Conservation (phyloP, 2,329 filamentous ascomycete species). For the Aspergillus sp. region DNA sequence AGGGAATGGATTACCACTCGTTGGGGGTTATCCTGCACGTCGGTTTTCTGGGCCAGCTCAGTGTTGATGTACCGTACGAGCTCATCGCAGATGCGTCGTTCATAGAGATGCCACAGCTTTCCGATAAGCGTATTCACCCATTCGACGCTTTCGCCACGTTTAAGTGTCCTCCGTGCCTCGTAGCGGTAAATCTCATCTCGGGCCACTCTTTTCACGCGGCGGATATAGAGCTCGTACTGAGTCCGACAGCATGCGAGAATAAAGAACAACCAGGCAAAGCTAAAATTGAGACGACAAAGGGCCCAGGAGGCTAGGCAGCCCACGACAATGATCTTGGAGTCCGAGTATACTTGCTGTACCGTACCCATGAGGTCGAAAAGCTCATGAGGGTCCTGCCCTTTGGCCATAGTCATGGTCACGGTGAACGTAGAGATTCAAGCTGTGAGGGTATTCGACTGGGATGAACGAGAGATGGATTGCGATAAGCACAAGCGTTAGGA, state of each 20-base stretch:
- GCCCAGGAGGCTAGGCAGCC: constrained; percentile 9
- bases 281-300: constrained; percentile 7
- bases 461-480: no score
- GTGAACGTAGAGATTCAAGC: neutral
- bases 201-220: constrained; percentile 7
- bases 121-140: constrained; percentile 8
- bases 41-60: constrained; percentile 4
- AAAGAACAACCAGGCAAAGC: constrained; percentile 7
- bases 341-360: constrained; percentile 9
- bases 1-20: constrained; percentile 10
- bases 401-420: neutral
- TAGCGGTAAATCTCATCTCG: constrained; percentile 9
- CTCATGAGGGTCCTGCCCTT: neutral
- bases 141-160: constrained; percentile 8
- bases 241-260: constrained; percentile 10
- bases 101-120: constrained; percentile 11
- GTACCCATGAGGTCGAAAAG: neutral
- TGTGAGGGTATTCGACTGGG: neutral
- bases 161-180: constrained; percentile 5
- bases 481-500: no score
- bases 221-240: constrained; percentile 6
- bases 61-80: constrained; percentile 9
- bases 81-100: constrained; percentile 5
- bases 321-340: constrained; percentile 10
- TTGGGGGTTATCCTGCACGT: neutral